Evolutionary conservation across 345 rosid genomes (phyloP).

Genomic region (Geranium rotundifolium): DNA sequence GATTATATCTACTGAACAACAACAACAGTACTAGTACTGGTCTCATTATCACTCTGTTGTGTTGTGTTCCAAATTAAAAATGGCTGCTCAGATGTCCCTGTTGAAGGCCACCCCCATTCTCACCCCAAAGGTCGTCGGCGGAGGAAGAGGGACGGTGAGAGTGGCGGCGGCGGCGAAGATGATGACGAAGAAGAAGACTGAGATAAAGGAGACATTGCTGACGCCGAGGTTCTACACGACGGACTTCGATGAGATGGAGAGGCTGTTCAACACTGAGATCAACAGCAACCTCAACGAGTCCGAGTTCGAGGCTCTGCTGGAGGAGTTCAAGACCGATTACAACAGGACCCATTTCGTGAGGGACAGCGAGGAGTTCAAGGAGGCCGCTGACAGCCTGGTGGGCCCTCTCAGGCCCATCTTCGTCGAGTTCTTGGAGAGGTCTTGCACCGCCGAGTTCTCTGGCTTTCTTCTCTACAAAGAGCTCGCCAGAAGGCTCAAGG

Average conservation of each 20-base stretch:
- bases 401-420: constrained; percentile 87
- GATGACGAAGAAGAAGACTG: constrained; percentile 61
- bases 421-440: constrained; percentile 92
- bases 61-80: no score
- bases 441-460: constrained; percentile 99
- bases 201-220: constrained; percentile 70
- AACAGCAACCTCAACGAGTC: constrained; percentile 79
- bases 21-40: no score
- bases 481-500: constrained; percentile 99
- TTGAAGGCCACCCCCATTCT: no score
- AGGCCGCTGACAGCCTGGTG: constrained; percentile 88
- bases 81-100: no score
- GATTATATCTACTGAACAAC: no score
- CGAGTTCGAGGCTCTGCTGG: constrained; percentile 80
- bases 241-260: constrained; percentile 96
- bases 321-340: constrained; percentile 97
- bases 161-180: constrained; percentile 59
- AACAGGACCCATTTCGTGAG: constrained; percentile 94
- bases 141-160: constrained; percentile 20
- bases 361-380: constrained; percentile 96
- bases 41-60: no score
- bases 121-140: no score
- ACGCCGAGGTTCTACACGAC: constrained; percentile 94
- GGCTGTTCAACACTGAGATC: constrained; percentile 82
- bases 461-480: constrained; percentile 98